Evolutionary conservation across 2,329 filamentous ascomycete genomes (phyloP).

Genomic region (Daldinia eschscholtzii): DNA sequence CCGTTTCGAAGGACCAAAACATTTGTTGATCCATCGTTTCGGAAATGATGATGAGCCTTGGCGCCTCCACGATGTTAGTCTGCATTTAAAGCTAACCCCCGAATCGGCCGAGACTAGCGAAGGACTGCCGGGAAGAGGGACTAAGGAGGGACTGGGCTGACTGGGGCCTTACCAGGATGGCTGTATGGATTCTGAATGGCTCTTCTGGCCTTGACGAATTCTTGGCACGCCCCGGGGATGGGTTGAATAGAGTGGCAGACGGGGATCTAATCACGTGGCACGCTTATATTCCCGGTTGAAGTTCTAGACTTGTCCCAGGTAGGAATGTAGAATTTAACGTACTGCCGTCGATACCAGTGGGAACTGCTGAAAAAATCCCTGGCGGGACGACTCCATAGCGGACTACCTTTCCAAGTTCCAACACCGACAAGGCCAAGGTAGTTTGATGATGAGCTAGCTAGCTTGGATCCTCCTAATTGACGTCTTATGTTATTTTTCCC

Average conservation of each 20-base stretch:
- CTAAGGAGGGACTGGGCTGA: slow-evolving; percentile 13
- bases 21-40: slow-evolving; percentile 34
- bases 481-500: slow-evolving; percentile 19
- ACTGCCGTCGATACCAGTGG: slow-evolving; percentile 13
- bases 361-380: slow-evolving; percentile 24
- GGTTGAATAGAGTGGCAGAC: slow-evolving; percentile 6
- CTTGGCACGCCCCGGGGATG: slow-evolving; percentile 32
- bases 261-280: slow-evolving; percentile 37
- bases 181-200: slow-evolving; percentile 3
- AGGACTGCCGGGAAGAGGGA: slow-evolving; percentile 29
- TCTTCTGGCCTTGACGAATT: slow-evolving; percentile 22
- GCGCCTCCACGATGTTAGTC: slow-evolving; percentile 26
- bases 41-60: slow-evolving; percentile 45
- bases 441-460: slow-evolving; percentile 30
- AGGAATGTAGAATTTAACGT: slow-evolving; percentile 33
- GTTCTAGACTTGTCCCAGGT: slow-evolving; percentile 43
- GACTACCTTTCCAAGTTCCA: slow-evolving; percentile 29
- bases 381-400: slow-evolving; percentile 23
- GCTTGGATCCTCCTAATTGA: slow-evolving; percentile 29
- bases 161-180: neutral
- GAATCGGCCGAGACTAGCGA: slow-evolving; percentile 41
- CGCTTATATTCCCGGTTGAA: slow-evolving; percentile 30
- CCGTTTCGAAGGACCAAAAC: too few species aligned
- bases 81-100: slow-evolving; percentile 24
- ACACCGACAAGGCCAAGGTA: slow-evolving; percentile 36